Percentiles rank a stretch among this genome's conserved stretches.
phyloP scores from a whole-genome alignment of 495 filamentous ascomycete species.

The Daldinia vernicosa region DNA sequence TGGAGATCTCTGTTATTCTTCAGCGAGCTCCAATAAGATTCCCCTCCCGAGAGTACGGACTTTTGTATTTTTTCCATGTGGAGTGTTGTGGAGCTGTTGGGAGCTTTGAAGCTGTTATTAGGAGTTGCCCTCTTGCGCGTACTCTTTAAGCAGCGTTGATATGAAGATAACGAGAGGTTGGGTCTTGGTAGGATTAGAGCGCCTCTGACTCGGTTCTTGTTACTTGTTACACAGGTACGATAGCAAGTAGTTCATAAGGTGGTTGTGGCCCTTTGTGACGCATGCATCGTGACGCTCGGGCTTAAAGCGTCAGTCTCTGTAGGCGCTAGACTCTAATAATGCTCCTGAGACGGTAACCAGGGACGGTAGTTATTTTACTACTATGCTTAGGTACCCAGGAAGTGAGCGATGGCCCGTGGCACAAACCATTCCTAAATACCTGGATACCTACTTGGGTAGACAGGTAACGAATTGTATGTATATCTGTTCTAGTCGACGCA shows the following conservation, averaged over 20 bases:
- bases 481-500: slow-evolving; percentile 13
- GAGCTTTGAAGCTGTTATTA: slow-evolving; percentile 20
- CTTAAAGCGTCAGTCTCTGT: slow-evolving; percentile 27
- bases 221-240: slow-evolving; percentile 26
- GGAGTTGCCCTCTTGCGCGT: not conserved
- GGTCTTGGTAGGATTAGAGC: slow-evolving; percentile 2
- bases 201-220: slow-evolving; percentile 12
- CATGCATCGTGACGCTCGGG: slow-evolving; percentile 19
- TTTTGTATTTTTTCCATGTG: slow-evolving; percentile 30
- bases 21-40: slow-evolving; percentile 29
- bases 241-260: slow-evolving; percentile 16
- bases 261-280: slow-evolving; percentile 18
- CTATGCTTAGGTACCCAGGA: not conserved
- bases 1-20: slow-evolving; percentile 24
- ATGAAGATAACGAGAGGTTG: not conserved
- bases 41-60: slow-evolving; percentile 24
- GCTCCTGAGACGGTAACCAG: slow-evolving; percentile 2
- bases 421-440: slow-evolving; percentile 7
- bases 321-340: slow-evolving; percentile 12
- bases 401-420: slow-evolving; percentile 19
- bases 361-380: not conserved
- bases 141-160: slow-evolving; percentile 4
- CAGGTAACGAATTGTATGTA: slow-evolving; percentile 9
- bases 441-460: not conserved
- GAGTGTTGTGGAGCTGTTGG: slow-evolving; percentile 37